These are phyloP conservation scores for Cylindrodendrum hubeiense DNA, from an alignment of 2,329 filamentous ascomycete species.

Conservation along the genomic window DNA sequence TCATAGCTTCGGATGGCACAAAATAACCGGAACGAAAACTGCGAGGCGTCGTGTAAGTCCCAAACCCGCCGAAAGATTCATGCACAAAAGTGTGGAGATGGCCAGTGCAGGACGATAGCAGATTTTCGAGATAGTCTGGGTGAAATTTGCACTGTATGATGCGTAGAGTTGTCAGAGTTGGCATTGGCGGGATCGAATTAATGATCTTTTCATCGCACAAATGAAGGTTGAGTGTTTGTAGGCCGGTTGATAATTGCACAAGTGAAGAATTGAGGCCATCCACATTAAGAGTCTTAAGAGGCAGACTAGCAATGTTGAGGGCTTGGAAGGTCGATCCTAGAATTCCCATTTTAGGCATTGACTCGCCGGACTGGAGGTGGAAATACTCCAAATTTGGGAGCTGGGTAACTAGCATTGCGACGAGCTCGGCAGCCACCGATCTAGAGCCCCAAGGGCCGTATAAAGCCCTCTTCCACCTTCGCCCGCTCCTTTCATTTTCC, in stretches of 20 bases:
- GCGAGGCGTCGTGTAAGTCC: no score
- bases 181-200: neutral
- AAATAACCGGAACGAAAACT: neutral
- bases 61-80: neutral
- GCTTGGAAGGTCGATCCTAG: constrained; percentile 1
- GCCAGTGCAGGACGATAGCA: constrained; percentile 11
- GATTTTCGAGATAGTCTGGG: neutral
- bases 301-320: constrained; percentile 17
- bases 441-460: neutral
- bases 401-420: constrained; percentile 3
- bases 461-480: neutral
- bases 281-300: constrained; percentile 14
- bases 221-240: constrained; percentile 21
- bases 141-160: constrained; percentile 1
- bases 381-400: constrained; percentile 18
- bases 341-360: neutral
- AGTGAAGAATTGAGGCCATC: neutral
- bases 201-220: neutral
- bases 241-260: neutral
- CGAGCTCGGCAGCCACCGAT: neutral
- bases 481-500: neutral
- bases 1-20: constrained; percentile 14
- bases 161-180: constrained; percentile 18
- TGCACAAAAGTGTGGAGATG: constrained; percentile 25
- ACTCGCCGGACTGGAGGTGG: neutral